Evolutionary conservation across 371 early-diverging fungal species (phyloP), one percentile per base, ranked within the genome.

Genomic region (Mucor lusitanicus): DNA sequence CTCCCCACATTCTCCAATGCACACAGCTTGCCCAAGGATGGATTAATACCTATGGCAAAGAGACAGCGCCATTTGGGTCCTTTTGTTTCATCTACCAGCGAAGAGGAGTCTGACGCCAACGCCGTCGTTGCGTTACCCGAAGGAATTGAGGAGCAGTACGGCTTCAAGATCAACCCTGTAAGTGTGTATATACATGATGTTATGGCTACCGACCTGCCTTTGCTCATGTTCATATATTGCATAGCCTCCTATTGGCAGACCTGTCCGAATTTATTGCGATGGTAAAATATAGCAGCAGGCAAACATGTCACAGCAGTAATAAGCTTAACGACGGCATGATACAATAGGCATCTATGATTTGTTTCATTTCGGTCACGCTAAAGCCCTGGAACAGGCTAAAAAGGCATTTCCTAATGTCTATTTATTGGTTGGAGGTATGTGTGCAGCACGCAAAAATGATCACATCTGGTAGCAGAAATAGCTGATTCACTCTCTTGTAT

Each of bases 341-440:
- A 25, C 23, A 48, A 11, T 53, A 53, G 53, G 53, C 27, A 95
- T 98, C 68, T 97, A 93, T 74, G 97, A 98, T 80, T 78, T 97
- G 73, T 95, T 97, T 79, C 99, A 97, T 80, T 95, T 93, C 75
- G 97, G 99, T 2, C 97, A 98, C 72, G 94, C 96, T 44, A 89
- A 93, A 57, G 91, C 93, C 19, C 79, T 98, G 44, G 93, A 96
- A 76, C 97, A 98, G 74, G 97, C 96, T 12, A 98, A 98, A 75
- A 94, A 92, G 70, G 83, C 92, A 6, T 92, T 97, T 69, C 92
- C 94, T 1, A 86, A 92, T 68, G 95, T 95, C 11, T 86, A 94
- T 64, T 73, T 98, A 70, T 67, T 98, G 19, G 97, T 97, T 32
- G 97, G 97, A 67, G 91, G 93, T 91, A 88, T 32, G 17, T 32